A percentile compares a stretch with the other conserved stretches of the same genome.
Evolutionary conservation across 2,329 filamentous ascomycete genomes (phyloP).

Genomic region (Claviceps pazoutovae): DNA sequence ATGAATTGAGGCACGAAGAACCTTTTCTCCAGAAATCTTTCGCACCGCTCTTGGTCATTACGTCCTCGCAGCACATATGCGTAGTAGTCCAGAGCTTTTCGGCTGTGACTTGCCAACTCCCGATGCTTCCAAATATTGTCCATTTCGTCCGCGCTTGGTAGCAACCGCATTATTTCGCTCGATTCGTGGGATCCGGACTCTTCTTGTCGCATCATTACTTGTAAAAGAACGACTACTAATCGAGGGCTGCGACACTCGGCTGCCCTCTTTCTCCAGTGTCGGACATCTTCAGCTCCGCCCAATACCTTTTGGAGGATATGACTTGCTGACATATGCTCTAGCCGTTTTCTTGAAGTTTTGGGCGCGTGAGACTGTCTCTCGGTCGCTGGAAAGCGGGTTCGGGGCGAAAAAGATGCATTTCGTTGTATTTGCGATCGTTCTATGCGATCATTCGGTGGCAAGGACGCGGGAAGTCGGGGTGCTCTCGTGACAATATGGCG

Average conservation of each 20-base stretch:
- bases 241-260: conserved; percentile 15
- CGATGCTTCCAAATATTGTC: conserved; percentile 9
- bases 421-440: background rate
- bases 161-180: conserved; percentile 10
- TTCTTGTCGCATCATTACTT: conserved; percentile 16
- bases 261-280: conserved; percentile 9
- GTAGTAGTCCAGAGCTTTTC: conserved; percentile 13
- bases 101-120: conserved; percentile 10
- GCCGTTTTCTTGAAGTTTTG: conserved; percentile 6
- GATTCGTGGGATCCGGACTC: conserved; percentile 7
- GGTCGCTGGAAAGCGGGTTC: background rate
- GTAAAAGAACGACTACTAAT: conserved; percentile 18
- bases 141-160: conserved; percentile 15
- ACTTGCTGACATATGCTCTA: conserved; percentile 12
- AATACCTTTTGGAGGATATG: conserved; percentile 12
- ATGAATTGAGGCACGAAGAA: conserved; percentile 16
- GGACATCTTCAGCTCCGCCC: conserved; percentile 3
- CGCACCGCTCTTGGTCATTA: conserved; percentile 19
- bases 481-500: background rate
- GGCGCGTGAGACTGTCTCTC: background rate
- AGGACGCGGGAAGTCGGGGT: background rate
- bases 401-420: background rate
- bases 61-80: conserved; percentile 16
- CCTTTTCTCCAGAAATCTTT: conserved; percentile 15
- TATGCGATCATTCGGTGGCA: background rate